Percentiles rank a stretch among this genome's conserved stretches.
Conservation (phyloP, 805 yeast genomes). For the Tetrapisispora iriomotensis region DNA sequence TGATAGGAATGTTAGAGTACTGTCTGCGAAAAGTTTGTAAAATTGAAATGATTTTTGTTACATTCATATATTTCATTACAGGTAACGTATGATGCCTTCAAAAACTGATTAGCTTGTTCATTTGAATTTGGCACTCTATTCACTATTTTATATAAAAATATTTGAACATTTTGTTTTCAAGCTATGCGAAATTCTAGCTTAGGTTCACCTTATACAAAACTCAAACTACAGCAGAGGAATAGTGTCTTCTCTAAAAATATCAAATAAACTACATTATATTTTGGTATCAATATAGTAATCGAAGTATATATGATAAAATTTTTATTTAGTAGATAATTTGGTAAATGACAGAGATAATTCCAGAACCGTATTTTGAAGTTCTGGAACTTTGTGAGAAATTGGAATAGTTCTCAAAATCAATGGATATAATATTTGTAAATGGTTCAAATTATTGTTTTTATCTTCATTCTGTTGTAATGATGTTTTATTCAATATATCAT, state of each 20-base stretch:
- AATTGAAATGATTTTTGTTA: too few relatives aligned
- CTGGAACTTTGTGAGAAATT: conserved; percentile 24
- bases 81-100: too few relatives aligned
- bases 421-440: conserved; percentile 20
- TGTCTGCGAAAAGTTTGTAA: background rate
- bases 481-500: conserved; percentile 16
- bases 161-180: too few relatives aligned
- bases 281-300: background rate
- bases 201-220: too few relatives aligned
- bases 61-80: too few relatives aligned
- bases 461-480: background rate
- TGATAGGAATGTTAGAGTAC: background rate
- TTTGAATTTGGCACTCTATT: too few relatives aligned
- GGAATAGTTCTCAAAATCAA: conserved; percentile 27
- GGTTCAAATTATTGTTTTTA: conserved; percentile 5
- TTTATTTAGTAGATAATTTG: conserved; percentile 12
- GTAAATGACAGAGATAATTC: conserved; percentile 22
- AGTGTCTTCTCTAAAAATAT: too few relatives aligned
- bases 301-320: background rate
- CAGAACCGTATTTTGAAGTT: conserved; percentile 21
- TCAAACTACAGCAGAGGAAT: too few relatives aligned
- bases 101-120: too few relatives aligned
- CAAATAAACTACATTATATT: too few relatives aligned
- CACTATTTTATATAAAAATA: too few relatives aligned
- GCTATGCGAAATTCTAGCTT: too few relatives aligned